These are phyloP conservation scores for Picea abies DNA, from an alignment of 83 land plant species.

Conservation along the genomic window DNA sequence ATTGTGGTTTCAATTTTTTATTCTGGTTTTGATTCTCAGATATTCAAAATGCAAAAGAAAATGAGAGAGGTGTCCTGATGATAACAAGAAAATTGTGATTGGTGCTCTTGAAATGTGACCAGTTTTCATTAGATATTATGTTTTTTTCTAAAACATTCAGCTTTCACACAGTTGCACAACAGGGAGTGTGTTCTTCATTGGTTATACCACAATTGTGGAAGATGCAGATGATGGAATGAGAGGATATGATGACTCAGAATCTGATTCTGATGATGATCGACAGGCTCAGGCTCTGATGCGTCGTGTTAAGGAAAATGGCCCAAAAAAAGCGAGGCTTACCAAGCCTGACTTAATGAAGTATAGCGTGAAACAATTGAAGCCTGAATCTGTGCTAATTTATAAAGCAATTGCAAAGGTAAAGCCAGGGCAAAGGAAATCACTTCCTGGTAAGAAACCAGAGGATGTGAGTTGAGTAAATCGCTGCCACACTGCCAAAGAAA, in stretches of 20 bases:
- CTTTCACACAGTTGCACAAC: too few relatives aligned
- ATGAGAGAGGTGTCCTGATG: conserved; percentile 38
- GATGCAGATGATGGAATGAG: too few relatives aligned
- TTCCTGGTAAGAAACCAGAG: conserved; percentile 15
- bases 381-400: conserved; percentile 14
- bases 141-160: too few relatives aligned
- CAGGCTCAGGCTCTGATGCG: too few relatives aligned
- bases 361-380: background rate
- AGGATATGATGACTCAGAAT: too few relatives aligned
- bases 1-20: too few relatives aligned
- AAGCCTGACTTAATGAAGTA: background rate
- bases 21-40: conserved; percentile 10
- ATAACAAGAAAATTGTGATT: conserved; percentile 49
- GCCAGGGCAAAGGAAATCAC: conserved; percentile 1
- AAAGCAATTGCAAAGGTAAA: conserved; percentile 22
- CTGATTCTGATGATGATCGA: too few relatives aligned
- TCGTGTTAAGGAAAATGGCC: background rate
- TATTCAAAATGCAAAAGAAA: conserved; percentile 50
- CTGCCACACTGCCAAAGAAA: too few relatives aligned
- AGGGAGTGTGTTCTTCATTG: too few relatives aligned
- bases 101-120: conserved; percentile 59
- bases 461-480: background rate
- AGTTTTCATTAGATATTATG: conserved; percentile 55
- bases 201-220: too few relatives aligned
- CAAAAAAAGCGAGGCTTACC: background rate